Base-by-base conservation (phyloP, 495 filamentous ascomycete species). In the Aspergillus affinis region DNA sequence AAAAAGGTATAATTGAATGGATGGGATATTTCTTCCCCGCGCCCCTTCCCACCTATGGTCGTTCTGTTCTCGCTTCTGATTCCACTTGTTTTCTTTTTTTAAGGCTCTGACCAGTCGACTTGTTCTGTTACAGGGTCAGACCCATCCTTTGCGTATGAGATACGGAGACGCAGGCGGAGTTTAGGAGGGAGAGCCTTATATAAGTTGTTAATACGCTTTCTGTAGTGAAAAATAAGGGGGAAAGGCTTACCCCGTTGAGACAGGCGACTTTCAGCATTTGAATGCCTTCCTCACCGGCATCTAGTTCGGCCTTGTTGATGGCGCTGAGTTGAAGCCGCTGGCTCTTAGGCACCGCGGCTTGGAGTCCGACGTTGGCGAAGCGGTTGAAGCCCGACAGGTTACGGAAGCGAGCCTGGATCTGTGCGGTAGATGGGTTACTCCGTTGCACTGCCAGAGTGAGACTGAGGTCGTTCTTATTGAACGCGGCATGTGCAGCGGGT, bases 261-360 rank as follows among this genome's bases (percentile, higher is more conserved):
- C 88, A 87, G 13, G 78, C 80, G 54, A 98, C 85, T 68, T 90
- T 89, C 90, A 98, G 92, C 63, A 83, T 78, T 72, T 97, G 93
- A 55, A 87, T 89, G 15, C 90, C 95, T 65, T 98, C 93, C 17
- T 87, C 82, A 3, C 91, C 91, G 3, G 84, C 81, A 13, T 81
- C 85, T 17, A 98, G 70, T 48, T 96, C 91, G 2, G 86, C 72
- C 65, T 84, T 88, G 56, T 86, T 94, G 59, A 98, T 94, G 54
- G 88, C 90, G 67, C 92, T 88, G 52, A 98, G 77, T 71, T 96
- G 90, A 61, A 98, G 72, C 67, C 90, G 93, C 74, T 98, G 95
- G 41, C 87, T 91, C 78, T 97, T 97, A 6, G 94, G 95, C 61
- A 98, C 94, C 5, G 94, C 94, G 50, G 93, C 95, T 73, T 98